A percentile compares a stretch with the other conserved stretches of the same genome.
Evolutionary conservation across 179 eudicot genomes (phyloP).

Genomic region (Corrigiola litoralis): DNA sequence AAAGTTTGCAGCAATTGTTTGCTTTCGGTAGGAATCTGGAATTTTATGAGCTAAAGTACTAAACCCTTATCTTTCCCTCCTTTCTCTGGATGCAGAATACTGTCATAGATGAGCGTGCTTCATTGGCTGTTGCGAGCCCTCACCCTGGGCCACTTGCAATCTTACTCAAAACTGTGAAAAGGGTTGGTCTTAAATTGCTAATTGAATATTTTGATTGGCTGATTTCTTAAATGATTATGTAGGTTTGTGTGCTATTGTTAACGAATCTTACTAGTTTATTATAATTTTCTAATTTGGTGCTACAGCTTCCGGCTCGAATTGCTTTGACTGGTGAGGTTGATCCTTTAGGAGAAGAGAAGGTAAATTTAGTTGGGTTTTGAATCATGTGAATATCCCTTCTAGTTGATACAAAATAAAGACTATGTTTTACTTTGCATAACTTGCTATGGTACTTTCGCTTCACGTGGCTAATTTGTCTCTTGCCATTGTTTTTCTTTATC

Average conservation of each 20-base stretch:
- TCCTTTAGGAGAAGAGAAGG: slow-evolving; percentile 63
- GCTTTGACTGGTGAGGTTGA: slow-evolving; percentile 72
- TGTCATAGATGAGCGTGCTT: slow-evolving; percentile 80
- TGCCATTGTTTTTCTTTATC: no score
- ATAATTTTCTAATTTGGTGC: slow-evolving; percentile 11
- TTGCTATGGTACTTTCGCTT: no score
- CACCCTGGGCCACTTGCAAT: slow-evolving; percentile 71
- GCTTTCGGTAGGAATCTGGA: neutral
- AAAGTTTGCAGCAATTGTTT: no score
- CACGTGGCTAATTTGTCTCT: no score
- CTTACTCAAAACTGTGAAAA: slow-evolving; percentile 53
- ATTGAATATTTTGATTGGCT: neutral
- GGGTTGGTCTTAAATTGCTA: slow-evolving; percentile 43
- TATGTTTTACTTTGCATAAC: no score
- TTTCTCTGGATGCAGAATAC: slow-evolving; percentile 49
- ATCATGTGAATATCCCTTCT: neutral
- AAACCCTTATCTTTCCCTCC: neutral
- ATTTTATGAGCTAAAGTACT: neutral
- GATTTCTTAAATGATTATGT: neutral
- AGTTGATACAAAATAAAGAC: neutral
- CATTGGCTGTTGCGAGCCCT: slow-evolving; percentile 78
- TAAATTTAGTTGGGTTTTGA: slow-evolving; percentile 23
- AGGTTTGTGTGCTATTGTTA: neutral
- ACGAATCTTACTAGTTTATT: neutral
- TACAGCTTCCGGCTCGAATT: slow-evolving; percentile 74